Evolutionary conservation across 495 filamentous ascomycete species (phyloP), one percentile per base, ranked within the genome.

Genomic region (Aspergillus nanangensis): DNA sequence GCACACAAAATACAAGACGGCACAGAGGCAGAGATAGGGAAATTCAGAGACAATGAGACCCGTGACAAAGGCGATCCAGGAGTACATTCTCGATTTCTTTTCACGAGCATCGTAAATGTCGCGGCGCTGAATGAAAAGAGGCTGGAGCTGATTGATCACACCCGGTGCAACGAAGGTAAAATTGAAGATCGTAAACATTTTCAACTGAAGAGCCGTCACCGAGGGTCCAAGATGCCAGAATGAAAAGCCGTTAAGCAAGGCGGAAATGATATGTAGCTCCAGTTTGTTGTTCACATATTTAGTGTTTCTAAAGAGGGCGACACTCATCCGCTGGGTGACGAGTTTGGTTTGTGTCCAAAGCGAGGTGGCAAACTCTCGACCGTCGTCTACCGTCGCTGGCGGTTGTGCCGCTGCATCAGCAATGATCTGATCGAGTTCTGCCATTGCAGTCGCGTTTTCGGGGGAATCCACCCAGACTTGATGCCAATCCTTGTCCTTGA

Each of bases 281-380:
- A 84, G 59, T 56, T 83, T 84, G 43, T 78, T 79, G 58, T 79
- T 81, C 32, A 80, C 57, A 63, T 90, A 86, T 48, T 71, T 77
- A 46, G 74, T 63, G 51, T 76, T 61, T 41, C 82, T 70, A 76
- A 74, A 85, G 50, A 82, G 71, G 24, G 79, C 67, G 3, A 63
- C 65, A 54, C 75, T 81, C 32, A 77, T 74, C 3, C 82, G 73
- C 40, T 72, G 66, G 19, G 74, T 74, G 1, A 84, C 66, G 47
- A 77, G 53, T 9, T 63, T 69, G 1, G 73, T 73, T 56, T 85
- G 82, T 9, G 65, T 51, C 56, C 60, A 65, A 4, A 82, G 56
- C 0, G 79, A 65, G 18, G 76, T 77, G 2, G 81, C 82, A 44
- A 75, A 85, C 54, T 81, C 77, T 13, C 51, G 46, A 11, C 58